Conservation (phyloP, 2,329 filamentous ascomycete species). For the Colletotrichum filicis region DNA sequence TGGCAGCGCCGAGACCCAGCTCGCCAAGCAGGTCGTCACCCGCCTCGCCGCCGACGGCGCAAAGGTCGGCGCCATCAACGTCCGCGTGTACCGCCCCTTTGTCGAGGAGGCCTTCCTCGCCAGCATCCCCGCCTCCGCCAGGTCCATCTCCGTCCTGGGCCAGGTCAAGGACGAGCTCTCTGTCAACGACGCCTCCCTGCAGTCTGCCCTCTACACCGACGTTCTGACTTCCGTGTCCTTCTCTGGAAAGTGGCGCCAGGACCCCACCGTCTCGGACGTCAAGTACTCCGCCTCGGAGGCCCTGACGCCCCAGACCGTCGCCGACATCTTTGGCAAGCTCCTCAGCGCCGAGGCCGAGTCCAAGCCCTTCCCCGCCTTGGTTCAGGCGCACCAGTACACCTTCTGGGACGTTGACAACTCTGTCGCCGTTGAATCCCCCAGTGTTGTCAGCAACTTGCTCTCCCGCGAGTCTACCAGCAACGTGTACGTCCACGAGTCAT, state of each 20-base stretch:
- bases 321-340: slow-evolving; percentile 59
- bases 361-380: slow-evolving; percentile 52
- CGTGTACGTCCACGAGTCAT: slow-evolving; percentile 70
- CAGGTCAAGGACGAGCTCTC: slow-evolving; percentile 82
- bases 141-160: slow-evolving; percentile 85
- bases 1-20: slow-evolving; percentile 88
- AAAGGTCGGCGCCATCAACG: slow-evolving; percentile 88
- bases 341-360: slow-evolving; percentile 63
- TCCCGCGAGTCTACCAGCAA: slow-evolving; percentile 79
- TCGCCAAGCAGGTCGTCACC: slow-evolving; percentile 83
- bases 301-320: slow-evolving; percentile 66
- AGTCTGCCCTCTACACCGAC: slow-evolving; percentile 92
- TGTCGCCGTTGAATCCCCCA: slow-evolving; percentile 71
- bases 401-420: slow-evolving; percentile 94
- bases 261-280: slow-evolving; percentile 79
- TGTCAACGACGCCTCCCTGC: slow-evolving; percentile 78
- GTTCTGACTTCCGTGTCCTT: slow-evolving; percentile 88
- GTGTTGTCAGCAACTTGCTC: slow-evolving; percentile 66
- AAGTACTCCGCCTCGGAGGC: slow-evolving; percentile 83
- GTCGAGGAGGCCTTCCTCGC: slow-evolving; percentile 93
- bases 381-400: slow-evolving; percentile 82
- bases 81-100: slow-evolving; percentile 94
- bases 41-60: slow-evolving; percentile 78
- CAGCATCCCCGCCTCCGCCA: slow-evolving; percentile 78
- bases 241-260: slow-evolving; percentile 71